Evolutionary conservation across 345 rosid genomes (phyloP).

Genomic region (Salix dunnii): DNA sequence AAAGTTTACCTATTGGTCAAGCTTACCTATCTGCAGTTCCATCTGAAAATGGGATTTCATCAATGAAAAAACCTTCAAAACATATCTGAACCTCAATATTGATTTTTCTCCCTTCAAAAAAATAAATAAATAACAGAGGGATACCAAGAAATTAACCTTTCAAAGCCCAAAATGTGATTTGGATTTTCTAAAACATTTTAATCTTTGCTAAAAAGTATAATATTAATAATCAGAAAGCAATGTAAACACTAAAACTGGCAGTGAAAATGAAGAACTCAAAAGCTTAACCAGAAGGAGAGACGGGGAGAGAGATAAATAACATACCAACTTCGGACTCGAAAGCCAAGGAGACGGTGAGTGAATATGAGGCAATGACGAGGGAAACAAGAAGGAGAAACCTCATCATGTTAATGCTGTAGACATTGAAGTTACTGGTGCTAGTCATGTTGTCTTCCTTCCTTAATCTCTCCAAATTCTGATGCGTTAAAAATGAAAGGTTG

Average conservation of each 20-base stretch:
- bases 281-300: background rate
- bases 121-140: background rate
- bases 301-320: background rate
- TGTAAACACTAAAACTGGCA: background rate
- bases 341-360: constrained; percentile 1
- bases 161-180: background rate
- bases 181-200: background rate
- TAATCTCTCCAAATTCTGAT: background rate
- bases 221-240: background rate
- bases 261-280: background rate
- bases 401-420: background rate
- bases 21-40: no score
- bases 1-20: no score
- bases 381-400: background rate
- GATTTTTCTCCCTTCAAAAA: background rate
- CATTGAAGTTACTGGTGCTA: background rate
- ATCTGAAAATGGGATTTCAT: no score
- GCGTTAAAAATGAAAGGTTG: background rate
- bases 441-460: background rate
- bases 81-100: background rate
- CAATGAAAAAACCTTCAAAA: background rate
- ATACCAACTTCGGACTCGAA: constrained; percentile 4
- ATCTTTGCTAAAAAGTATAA: background rate
- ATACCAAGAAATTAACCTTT: background rate
- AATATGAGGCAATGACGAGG: background rate